Evolutionary conservation across 306 rosid genomes (phyloP).

Genomic region (Cicer bijugum): DNA sequence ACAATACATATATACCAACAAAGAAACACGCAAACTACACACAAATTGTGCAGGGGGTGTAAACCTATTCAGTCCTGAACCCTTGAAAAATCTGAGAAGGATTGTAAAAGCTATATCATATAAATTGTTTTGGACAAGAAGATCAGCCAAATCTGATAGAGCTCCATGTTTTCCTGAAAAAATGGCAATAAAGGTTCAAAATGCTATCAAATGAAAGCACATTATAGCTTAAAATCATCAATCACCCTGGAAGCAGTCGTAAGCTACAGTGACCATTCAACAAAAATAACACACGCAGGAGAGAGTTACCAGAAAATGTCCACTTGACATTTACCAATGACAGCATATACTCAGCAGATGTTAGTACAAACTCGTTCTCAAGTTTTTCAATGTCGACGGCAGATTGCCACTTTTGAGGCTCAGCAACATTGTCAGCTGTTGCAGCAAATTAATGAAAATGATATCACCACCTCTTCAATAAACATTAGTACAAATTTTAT

Average conservation of each 20-base stretch:
- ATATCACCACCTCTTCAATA: constrained; percentile 41
- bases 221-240: constrained; percentile 29
- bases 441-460: constrained; percentile 42
- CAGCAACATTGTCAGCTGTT: constrained; percentile 53
- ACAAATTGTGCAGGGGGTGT: constrained; percentile 22
- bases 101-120: constrained; percentile 80
- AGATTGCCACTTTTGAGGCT: constrained; percentile 58
- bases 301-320: constrained; percentile 68
- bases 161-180: constrained; percentile 58
- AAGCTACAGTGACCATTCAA: constrained; percentile 6
- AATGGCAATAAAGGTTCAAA: constrained; percentile 25
- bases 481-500: constrained; percentile 10
- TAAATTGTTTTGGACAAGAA: constrained; percentile 69
- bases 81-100: constrained; percentile 80
- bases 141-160: constrained; percentile 76
- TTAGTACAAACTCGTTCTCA: constrained; percentile 79
- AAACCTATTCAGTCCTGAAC: constrained; percentile 82
- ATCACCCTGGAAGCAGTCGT: constrained; percentile 7
- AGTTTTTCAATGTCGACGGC: constrained; percentile 71
- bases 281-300: constrained; percentile 16
- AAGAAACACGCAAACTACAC: neutral
- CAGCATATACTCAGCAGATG: constrained; percentile 86
- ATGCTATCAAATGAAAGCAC: constrained; percentile 9
- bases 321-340: constrained; percentile 71
- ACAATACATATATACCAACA: neutral